Evolutionary conservation across 495 filamentous ascomycete genomes (phyloP).

Genomic region (Paragyromitra xinjiangensis): DNA sequence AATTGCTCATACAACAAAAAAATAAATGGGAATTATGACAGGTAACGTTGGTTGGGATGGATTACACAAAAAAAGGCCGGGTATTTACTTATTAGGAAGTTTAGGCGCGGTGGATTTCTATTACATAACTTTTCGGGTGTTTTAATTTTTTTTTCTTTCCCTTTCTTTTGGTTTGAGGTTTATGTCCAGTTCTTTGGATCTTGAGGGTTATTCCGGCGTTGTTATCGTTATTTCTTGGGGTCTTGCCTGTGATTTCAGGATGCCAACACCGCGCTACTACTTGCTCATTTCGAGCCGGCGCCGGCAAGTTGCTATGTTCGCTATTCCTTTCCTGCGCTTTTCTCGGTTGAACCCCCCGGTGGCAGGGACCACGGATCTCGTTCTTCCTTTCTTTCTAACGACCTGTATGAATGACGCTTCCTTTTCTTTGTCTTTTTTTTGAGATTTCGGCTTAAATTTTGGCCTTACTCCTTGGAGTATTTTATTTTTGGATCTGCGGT

Average conservation of each 20-base stretch:
- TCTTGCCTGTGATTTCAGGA: background rate
- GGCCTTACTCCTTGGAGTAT: conserved; percentile 1
- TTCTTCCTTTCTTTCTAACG: conserved; percentile 23
- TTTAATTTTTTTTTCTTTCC: conserved; percentile 22
- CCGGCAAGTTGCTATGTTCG: background rate
- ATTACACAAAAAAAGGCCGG: background rate
- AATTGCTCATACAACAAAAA: conserved; percentile 22
- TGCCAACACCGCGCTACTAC: background rate
- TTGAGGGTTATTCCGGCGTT: conserved; percentile 29
- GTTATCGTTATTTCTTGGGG: conserved; percentile 9
- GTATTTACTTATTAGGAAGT: conserved; percentile 25
- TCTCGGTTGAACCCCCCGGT: background rate
- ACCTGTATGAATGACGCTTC: conserved; percentile 29
- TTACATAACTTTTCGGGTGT: conserved; percentile 26
- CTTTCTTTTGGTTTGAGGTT: conserved; percentile 6
- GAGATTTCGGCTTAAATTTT: conserved; percentile 7
- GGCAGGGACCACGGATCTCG: conserved; percentile 11
- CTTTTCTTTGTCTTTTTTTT: conserved; percentile 8
- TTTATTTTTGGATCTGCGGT: conserved; percentile 12
- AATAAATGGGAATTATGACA: conserved; percentile 26
- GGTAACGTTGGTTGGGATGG: conserved; percentile 29
- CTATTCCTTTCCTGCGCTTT: background rate
- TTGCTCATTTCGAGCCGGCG: conserved; percentile 3
- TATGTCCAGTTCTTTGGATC: conserved; percentile 10
- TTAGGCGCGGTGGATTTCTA: conserved; percentile 36